Conservation (phyloP, 139 green algal species). For the Tetraselmis chui region DNA sequence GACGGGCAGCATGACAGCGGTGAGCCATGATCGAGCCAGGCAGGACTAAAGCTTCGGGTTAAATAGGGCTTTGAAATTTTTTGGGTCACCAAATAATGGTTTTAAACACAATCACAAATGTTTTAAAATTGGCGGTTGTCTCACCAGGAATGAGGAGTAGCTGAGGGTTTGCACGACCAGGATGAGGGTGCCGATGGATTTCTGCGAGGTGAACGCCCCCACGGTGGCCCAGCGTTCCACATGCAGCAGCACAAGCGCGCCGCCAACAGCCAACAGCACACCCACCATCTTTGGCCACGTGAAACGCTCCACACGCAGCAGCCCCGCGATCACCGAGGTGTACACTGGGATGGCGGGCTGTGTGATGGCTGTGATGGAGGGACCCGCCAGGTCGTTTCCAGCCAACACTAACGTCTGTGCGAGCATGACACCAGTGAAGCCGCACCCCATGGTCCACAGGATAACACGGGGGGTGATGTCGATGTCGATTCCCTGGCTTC, state of each 20-base stretch:
- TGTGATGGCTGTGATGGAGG: background rate
- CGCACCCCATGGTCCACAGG: background rate
- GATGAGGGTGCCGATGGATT: background rate
- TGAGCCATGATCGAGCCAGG: too few relatives aligned
- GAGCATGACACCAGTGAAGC: background rate
- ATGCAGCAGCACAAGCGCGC: background rate
- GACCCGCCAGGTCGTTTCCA: background rate
- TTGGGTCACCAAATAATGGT: too few relatives aligned
- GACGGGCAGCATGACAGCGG: too few relatives aligned
- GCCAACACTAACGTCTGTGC: background rate
- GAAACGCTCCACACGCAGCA: background rate
- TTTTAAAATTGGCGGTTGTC: too few relatives aligned
- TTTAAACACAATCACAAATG: too few relatives aligned
- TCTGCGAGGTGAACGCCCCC: background rate
- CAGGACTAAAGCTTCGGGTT: too few relatives aligned
- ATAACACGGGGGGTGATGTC: background rate
- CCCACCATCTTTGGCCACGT: background rate
- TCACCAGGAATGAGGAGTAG: background rate
- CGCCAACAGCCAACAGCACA: background rate
- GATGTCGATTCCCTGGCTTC: background rate
- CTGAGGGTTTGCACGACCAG: background rate
- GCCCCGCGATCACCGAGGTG: background rate
- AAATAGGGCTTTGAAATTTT: too few relatives aligned
- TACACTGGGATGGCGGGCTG: background rate
- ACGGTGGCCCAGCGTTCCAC: background rate